These are phyloP conservation scores for Iris macrosiphon DNA, from an alignment of 106 monocot species.

Conservation along the genomic window DNA sequence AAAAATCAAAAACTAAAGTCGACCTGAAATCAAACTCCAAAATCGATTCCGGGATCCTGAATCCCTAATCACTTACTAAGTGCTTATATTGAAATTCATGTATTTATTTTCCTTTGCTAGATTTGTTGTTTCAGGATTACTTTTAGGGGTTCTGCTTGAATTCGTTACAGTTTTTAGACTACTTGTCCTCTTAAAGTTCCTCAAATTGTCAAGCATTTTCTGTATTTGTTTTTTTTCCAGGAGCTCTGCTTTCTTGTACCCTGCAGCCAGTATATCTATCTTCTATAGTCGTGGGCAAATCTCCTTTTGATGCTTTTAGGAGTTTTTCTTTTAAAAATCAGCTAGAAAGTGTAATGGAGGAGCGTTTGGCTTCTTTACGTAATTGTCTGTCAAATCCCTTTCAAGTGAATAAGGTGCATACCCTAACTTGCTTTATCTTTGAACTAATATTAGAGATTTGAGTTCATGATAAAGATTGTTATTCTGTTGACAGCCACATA, in stretches of 20 bases:
- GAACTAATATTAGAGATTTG: neutral
- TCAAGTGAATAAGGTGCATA: slow-evolving; percentile 50
- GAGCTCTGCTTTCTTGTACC: slow-evolving; percentile 73
- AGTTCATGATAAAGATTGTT: neutral
- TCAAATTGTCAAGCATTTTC: neutral
- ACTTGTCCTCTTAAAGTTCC: neutral
- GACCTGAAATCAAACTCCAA: too few species aligned
- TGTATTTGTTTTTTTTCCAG: slow-evolving; percentile 28
- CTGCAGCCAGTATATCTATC: slow-evolving; percentile 73
- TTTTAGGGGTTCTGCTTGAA: too few species aligned
- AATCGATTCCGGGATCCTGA: too few species aligned
- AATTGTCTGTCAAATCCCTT: slow-evolving; percentile 27
- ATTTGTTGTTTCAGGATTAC: too few species aligned
- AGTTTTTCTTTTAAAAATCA: slow-evolving; percentile 19
- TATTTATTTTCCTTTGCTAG: too few species aligned
- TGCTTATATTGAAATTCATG: too few species aligned
- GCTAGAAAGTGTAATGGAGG: slow-evolving; percentile 40
- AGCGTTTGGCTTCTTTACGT: slow-evolving; percentile 27
- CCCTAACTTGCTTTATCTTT: too few species aligned
- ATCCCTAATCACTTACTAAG: too few species aligned
- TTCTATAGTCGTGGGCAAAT: slow-evolving; percentile 59
- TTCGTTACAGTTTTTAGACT: too few species aligned
- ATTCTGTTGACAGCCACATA: slow-evolving; percentile 24
- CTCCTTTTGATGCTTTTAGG: slow-evolving; percentile 14
- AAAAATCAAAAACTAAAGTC: too few species aligned